These are phyloP conservation scores for Macrolepiota albuminosa DNA, from an alignment of 768 basidiomycete genomes.

Conservation along the genomic window DNA sequence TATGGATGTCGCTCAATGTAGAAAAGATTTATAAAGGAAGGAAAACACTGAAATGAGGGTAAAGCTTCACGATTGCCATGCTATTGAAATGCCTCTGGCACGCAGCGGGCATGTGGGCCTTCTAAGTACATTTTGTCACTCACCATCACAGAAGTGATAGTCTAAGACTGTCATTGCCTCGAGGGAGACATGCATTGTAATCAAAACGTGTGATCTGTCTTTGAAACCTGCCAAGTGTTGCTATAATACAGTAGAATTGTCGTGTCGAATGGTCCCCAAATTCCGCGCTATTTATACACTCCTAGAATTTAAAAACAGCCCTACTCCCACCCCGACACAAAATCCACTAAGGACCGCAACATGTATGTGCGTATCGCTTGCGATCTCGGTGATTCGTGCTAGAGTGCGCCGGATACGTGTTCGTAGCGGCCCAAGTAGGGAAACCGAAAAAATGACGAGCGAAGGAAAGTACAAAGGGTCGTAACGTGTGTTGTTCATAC, in stretches of 20 bases:
- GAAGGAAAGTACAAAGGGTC: slow-evolving; percentile 70
- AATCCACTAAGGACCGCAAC: slow-evolving; percentile 34
- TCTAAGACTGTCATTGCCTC: neutral
- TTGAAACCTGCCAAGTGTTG: neutral
- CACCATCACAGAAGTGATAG: neutral
- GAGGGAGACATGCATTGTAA: neutral
- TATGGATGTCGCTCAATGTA: neutral
- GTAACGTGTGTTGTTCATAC: slow-evolving; percentile 22
- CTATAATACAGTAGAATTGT: neutral
- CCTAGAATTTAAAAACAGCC: slow-evolving; percentile 17
- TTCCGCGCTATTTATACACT: neutral
- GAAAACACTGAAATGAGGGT: no score
- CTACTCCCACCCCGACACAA: slow-evolving; percentile 33
- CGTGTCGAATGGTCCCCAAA: neutral
- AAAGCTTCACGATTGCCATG: neutral
- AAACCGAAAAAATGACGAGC: slow-evolving; percentile 54
- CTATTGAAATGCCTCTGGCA: neutral
- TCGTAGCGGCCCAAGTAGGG: slow-evolving; percentile 47
- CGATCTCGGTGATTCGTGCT: slow-evolving; percentile 14
- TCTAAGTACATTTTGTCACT: neutral
- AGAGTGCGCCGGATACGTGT: slow-evolving; percentile 22
- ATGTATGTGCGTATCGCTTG: slow-evolving; percentile 24
- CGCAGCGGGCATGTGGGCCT: neutral
- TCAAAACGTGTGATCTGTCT: neutral
- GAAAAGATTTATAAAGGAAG: neutral